Evolutionary conservation across 2,329 filamentous ascomycete species (phyloP), one percentile per base, ranked within the genome.

Genomic region (Mycosphaerella arachidis): DNA sequence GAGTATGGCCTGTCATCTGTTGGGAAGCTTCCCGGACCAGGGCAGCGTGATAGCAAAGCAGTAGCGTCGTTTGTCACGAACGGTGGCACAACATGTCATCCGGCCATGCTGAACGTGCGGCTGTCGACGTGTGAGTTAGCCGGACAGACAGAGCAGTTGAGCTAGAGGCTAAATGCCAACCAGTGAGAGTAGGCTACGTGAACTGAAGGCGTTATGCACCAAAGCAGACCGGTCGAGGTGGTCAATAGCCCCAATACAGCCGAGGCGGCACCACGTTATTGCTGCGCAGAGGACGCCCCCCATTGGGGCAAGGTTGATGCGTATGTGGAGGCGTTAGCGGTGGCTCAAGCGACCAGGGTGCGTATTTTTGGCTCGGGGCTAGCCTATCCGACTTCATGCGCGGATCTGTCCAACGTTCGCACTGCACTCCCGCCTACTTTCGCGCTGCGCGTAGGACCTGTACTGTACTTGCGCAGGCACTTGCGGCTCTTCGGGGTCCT

Each of bases 71-170:
- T 35, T 30, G 50, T 52, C 50, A 52, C 50, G 33, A 45, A 24
- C 35, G 33, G 53, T 45, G 33, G 53, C 40, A 55, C 40, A 16
- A 37, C 6, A 56, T 56, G 53, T 60, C 53, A 56, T 56, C 48
- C 12, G 10, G 57, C 35, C 53, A 33, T 35, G 58, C 58, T 56
- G 53, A 56, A 46, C 27, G 45, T 55, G 50, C 55, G 46, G 30
- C 45, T 58, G 40, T n/a, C 48, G 48, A 54, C 43, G 55, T 55
- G 35, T 43, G 40, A n/a, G 12, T 18, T 9, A 51, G 46, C 35
- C 55, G 56, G 53, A 57, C 24, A 56, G 40, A 64, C 50, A 58
- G 50, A 56, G 55, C 58, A 64, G 54, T 20, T 48, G 48, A 53
- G 30, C 57, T 53, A 58, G 57, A 52, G 40, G 55, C 48, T 37